Conservation (phyloP, 2,329 filamentous ascomycete species). For the Trichoderma sp. region DNA sequence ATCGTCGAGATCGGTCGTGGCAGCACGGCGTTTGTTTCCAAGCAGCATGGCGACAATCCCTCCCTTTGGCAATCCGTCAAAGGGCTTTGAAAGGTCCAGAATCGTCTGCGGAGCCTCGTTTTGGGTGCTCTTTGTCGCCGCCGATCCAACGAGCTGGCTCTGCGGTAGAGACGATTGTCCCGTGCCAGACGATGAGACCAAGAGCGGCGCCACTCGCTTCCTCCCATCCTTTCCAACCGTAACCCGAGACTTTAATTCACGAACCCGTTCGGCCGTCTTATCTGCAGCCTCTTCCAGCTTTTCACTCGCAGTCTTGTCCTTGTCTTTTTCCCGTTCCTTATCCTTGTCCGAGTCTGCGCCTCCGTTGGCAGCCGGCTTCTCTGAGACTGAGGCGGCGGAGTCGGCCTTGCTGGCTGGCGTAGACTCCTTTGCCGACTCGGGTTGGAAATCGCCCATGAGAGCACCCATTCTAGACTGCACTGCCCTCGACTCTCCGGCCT, state of each 20-base stretch:
- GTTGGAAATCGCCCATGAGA: conserved; percentile 82
- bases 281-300: conserved; percentile 48
- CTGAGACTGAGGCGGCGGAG: conserved; percentile 20
- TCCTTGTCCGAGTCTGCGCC: conserved; percentile 34
- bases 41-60: conserved; percentile 81
- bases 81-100: conserved; percentile 88
- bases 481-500: conserved; percentile 81
- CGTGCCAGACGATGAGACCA: conserved; percentile 85
- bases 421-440: conserved; percentile 52
- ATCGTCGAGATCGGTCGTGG: conserved; percentile 70
- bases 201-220: conserved; percentile 86
- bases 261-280: conserved; percentile 53
- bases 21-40: conserved; percentile 87
- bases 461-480: conserved; percentile 96
- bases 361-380: conserved; percentile 40
- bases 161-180: conserved; percentile 86
- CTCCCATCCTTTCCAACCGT: conserved; percentile 96
- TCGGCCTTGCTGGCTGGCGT: conserved; percentile 32
- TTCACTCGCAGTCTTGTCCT: conserved; percentile 1
- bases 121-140: conserved; percentile 58
- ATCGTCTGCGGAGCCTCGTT: conserved; percentile 76
- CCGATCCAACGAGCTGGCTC: conserved; percentile 78
- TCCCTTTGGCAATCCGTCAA: conserved; percentile 86
- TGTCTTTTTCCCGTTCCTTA: conserved; percentile 26
- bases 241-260: conserved; percentile 78